Conservation (phyloP, 2,329 filamentous ascomycete genomes). For the Sclerotinia subarctica region DNA sequence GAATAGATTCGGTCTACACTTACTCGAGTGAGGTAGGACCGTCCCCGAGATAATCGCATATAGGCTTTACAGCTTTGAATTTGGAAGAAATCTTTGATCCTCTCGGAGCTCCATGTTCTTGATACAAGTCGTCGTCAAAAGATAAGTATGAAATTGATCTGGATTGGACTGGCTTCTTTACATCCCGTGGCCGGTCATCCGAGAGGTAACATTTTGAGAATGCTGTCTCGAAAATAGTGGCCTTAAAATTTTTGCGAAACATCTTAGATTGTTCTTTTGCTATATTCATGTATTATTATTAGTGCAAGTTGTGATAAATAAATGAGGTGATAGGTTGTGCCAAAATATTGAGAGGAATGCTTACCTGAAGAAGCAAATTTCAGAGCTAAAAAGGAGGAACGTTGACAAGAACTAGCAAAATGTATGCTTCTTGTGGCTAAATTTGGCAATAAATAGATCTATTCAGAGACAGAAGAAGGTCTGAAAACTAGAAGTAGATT, state of each 20-base stretch:
- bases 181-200: conserved; percentile 1
- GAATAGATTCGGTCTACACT: background rate
- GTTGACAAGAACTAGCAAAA: background rate
- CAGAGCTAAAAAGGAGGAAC: background rate
- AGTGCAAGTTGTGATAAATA: background rate
- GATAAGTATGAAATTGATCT: background rate
- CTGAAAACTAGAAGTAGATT: background rate
- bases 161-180: background rate
- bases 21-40: background rate
- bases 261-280: background rate
- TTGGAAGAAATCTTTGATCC: background rate
- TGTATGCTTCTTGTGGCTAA: background rate
- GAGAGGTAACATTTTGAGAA: conserved; percentile 1
- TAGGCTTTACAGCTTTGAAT: background rate
- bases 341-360: background rate
- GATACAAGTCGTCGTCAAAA: conserved; percentile 2
- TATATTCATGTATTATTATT: background rate
- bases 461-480: background rate
- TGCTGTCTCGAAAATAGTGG: background rate
- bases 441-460: background rate
- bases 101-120: background rate
- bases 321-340: background rate
- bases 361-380: background rate
- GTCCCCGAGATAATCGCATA: background rate
- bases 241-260: background rate